Conservation (phyloP, 768 basidiomycete species). For the Candolleomyces aberdarensis region DNA sequence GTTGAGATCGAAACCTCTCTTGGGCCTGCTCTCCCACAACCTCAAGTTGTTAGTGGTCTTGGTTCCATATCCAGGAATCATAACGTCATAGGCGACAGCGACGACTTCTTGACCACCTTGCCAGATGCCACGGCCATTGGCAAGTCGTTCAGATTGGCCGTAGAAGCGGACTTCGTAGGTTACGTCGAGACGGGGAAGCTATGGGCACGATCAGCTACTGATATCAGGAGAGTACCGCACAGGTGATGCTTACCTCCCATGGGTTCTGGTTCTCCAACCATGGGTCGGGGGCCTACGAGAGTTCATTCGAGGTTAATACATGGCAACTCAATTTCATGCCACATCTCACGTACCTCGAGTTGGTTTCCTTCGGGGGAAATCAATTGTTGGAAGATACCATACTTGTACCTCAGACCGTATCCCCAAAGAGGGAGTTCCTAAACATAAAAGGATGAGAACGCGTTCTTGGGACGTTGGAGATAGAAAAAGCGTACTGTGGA, state of each 20-base stretch:
- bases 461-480: neutral
- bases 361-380: constrained; percentile 83
- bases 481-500: constrained; percentile 64
- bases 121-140: constrained; percentile 62
- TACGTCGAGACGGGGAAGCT: constrained; percentile 80
- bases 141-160: constrained; percentile 70
- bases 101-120: constrained; percentile 91
- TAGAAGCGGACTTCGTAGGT: constrained; percentile 86
- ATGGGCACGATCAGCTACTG: neutral
- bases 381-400: constrained; percentile 94
- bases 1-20: constrained; percentile 89
- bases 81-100: constrained; percentile 92
- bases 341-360: constrained; percentile 48
- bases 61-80: constrained; percentile 86
- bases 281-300: constrained; percentile 70
- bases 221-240: neutral
- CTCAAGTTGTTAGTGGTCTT: constrained; percentile 88
- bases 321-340: neutral
- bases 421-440: constrained; percentile 92
- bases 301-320: constrained; percentile 7
- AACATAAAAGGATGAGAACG: neutral
- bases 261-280: constrained; percentile 89
- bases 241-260: constrained; percentile 53
- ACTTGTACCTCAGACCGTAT: constrained; percentile 89
- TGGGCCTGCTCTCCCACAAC: constrained; percentile 81